Percentiles rank a stretch among this genome's conserved stretches.
Evolutionary conservation across 78 protist species (phyloP).

Genomic region (Chrysochromulina parva): DNA sequence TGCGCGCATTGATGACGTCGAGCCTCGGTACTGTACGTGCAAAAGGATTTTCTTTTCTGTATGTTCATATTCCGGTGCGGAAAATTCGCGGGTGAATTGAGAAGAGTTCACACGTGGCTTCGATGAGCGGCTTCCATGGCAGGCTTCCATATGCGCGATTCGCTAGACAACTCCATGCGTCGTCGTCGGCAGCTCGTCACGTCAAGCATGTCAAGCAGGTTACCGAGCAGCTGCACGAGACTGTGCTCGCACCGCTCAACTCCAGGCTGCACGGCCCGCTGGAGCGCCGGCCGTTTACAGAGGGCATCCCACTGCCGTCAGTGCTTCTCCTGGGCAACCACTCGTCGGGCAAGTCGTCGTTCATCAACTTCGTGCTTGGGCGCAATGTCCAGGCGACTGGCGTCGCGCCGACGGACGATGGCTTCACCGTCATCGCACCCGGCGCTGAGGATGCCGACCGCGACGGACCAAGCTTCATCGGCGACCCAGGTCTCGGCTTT

Average conservation of each 20-base stretch:
- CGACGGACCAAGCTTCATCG: constrained; percentile 48
- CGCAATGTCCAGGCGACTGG: constrained; percentile 36
- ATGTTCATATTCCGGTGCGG: too few relatives aligned
- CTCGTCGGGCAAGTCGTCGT: constrained; percentile 51
- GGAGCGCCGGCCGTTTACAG: background rate
- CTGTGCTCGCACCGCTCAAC: background rate
- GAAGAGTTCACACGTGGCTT: too few relatives aligned
- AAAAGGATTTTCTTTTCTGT: too few relatives aligned
- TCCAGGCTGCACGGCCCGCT: constrained; percentile 18
- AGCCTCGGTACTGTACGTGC: too few relatives aligned
- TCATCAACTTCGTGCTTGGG: constrained; percentile 47
- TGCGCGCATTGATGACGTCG: too few relatives aligned
- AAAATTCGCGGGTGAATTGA: too few relatives aligned
- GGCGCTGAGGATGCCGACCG: constrained; percentile 22
- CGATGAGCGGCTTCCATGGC: too few relatives aligned
- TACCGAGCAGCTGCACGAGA: background rate
- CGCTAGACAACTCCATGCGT: too few relatives aligned
- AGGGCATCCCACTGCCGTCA: background rate
- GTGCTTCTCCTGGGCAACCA: constrained; percentile 59
- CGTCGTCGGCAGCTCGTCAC: too few relatives aligned
- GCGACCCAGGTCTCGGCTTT: constrained; percentile 23
- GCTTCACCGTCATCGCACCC: constrained; percentile 45
- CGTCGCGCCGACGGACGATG: constrained; percentile 58
- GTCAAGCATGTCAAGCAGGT: background rate
- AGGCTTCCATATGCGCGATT: too few relatives aligned